A percentile compares a stretch with the other conserved stretches of the same genome.
These are phyloP conservation scores for Magnolia sinica DNA, from an alignment of 164 flowering plant genomes.

Conservation along the genomic window DNA sequence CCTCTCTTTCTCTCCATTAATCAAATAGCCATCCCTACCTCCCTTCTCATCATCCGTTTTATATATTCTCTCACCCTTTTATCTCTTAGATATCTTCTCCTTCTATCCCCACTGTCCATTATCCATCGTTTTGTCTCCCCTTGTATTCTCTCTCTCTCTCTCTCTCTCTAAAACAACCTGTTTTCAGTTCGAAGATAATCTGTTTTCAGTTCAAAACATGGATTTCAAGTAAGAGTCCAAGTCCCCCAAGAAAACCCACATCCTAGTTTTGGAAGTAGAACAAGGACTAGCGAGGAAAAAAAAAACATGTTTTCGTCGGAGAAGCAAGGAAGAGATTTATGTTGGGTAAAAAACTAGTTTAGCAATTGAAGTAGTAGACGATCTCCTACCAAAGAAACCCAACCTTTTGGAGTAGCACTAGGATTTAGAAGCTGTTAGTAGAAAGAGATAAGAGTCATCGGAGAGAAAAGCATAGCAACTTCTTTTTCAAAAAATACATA, in stretches of 20 bases:
- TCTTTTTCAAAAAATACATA: neutral
- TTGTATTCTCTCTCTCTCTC: neutral
- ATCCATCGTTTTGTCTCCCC: constrained; percentile 12
- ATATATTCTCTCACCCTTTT: constrained; percentile 3
- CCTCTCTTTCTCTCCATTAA: neutral
- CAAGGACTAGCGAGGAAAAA: neutral
- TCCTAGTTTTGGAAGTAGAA: neutral
- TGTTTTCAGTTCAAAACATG: constrained; percentile 7
- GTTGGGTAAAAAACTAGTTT: neutral
- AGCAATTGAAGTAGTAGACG: neutral
- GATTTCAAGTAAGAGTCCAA: constrained; percentile 2
- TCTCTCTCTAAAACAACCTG: neutral
- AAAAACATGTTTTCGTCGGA: neutral
- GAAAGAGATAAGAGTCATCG: neutral
- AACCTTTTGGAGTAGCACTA: neutral
- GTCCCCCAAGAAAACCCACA: neutral
- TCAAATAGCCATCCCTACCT: constrained; percentile 31
- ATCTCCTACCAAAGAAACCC: neutral
- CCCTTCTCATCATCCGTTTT: constrained; percentile 26
- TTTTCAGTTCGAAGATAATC: no score
- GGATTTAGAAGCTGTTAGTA: neutral
- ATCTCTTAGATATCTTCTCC: constrained; percentile 11
- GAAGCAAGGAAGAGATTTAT: neutral
- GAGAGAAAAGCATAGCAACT: neutral
- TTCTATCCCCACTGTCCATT: constrained; percentile 17